Conservation (phyloP, 2,329 filamentous ascomycete species). For the Ilyonectria robusta region DNA sequence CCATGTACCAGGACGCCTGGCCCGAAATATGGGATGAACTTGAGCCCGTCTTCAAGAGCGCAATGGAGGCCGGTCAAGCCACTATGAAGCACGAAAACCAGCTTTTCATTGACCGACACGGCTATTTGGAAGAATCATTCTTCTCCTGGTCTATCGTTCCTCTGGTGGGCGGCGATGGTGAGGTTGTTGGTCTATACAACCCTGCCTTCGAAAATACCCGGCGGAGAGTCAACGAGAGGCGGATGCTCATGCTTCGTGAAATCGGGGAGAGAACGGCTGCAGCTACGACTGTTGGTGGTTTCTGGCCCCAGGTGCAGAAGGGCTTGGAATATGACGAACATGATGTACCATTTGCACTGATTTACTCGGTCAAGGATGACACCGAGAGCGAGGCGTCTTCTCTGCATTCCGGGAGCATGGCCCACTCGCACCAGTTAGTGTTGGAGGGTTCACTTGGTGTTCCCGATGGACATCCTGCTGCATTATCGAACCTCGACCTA, state of each 20-base stretch:
- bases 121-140: constrained; percentile 83
- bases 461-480: constrained; percentile 72
- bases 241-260: constrained; percentile 84
- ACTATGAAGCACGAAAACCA: constrained; percentile 89
- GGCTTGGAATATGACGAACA: constrained; percentile 81
- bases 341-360: constrained; percentile 82
- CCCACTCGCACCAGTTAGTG: constrained; percentile 74
- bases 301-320: constrained; percentile 79
- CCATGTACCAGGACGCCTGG: constrained; percentile 78
- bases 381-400: constrained; percentile 80
- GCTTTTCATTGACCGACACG: constrained; percentile 78
- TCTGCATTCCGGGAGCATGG: constrained; percentile 76
- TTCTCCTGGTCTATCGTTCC: constrained; percentile 89
- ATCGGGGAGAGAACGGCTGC: constrained; percentile 81
- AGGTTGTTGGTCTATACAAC: constrained; percentile 83
- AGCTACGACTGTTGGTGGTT: constrained; percentile 79
- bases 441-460: constrained; percentile 82
- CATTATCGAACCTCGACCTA: constrained; percentile 76
- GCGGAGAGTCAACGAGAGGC: constrained; percentile 81
- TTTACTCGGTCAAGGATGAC: constrained; percentile 83
- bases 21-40: constrained; percentile 81
- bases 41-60: constrained; percentile 76
- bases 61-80: constrained; percentile 79
- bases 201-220: constrained; percentile 86
- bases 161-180: constrained; percentile 80